These are phyloP conservation scores for Paecilomyces dactylethromorphus DNA, from an alignment of 2,329 filamentous ascomycete genomes.

Conservation along the genomic window DNA sequence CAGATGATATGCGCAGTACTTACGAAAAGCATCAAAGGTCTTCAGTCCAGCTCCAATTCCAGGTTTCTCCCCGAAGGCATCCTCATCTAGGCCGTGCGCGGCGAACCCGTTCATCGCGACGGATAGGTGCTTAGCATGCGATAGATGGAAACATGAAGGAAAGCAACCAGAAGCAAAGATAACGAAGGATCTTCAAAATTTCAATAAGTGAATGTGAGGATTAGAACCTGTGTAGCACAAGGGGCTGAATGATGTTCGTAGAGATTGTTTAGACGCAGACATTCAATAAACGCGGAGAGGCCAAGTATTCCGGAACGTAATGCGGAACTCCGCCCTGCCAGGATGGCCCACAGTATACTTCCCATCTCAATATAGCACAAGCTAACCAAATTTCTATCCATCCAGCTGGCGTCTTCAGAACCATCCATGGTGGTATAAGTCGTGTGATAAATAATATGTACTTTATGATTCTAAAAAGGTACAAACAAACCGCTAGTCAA, in stretches of 20 bases:
- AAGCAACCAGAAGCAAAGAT: slow-evolving; percentile 3
- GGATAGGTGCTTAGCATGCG: slow-evolving; percentile 8
- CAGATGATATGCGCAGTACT: slow-evolving; percentile 29
- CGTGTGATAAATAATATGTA: too few relatives aligned
- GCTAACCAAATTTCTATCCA: too few relatives aligned
- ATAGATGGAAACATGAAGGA: slow-evolving; percentile 20
- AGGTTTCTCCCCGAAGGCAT: slow-evolving; percentile 68
- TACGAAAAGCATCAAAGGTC: slow-evolving; percentile 97
- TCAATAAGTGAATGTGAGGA: neutral
- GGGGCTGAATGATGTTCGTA: neutral
- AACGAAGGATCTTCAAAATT: slow-evolving; percentile 2
- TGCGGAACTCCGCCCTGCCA: neutral
- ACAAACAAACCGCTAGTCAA: too few relatives aligned
- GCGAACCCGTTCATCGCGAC: slow-evolving; percentile 71
- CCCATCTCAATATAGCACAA: too few relatives aligned
- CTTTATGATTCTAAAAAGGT: too few relatives aligned
- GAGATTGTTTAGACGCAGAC: neutral
- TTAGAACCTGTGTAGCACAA: neutral
- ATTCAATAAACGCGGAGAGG: slow-evolving; percentile 8
- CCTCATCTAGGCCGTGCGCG: slow-evolving; percentile 65
- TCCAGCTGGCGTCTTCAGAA: too few relatives aligned
- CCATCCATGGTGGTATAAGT: too few relatives aligned
- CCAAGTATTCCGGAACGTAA: slow-evolving; percentile 7
- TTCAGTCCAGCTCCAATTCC: slow-evolving; percentile 53
- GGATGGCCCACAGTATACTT: neutral